Base-by-base conservation (phyloP, 2,329 filamentous ascomycete species). In the Colletotrichum simmondsii region DNA sequence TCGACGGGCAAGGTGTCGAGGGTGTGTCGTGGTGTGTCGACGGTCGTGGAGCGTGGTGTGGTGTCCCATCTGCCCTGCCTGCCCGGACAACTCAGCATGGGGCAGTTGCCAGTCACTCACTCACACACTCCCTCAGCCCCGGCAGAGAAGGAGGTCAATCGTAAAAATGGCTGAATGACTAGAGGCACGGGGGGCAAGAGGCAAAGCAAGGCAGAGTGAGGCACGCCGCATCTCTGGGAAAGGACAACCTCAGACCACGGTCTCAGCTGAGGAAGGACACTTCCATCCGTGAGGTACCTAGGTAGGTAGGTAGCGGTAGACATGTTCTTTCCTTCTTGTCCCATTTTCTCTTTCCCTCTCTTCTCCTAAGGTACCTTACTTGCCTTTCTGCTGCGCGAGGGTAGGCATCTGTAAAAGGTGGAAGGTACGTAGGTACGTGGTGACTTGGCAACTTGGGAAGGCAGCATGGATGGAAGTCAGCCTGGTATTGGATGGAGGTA, bases 161-260 rank as follows among this genome's bases (percentile, higher is more conserved):
- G 42, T 49, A 49, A 49, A n/a, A 49, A 49, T 49, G 42, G 42
- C 42, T 56, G 53, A 56, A 56, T 56, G 53, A 56, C 53, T 56
- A 56, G 53, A 56, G 53, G 26, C 22, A 58, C 53, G 57, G 52
- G 63, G 35, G 63, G 63, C 62, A 49, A 49, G 42, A 52, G 19
- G 42, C 42, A 49, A 49, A 49, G 19, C 19, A 49, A 49, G 42
- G 19, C 42, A 49, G 42, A 22, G 42, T 19, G 42, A 49, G 19
- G 42, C 42, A 49, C 19, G 37, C 37, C 12, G 37, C 32, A 35
- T 35, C 2, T 42, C 14, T 42, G 37, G 19, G 42, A 49, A 49
- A 22, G 42, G 19, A 49, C 42, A 22, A 49, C 42, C 42, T 49
- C 42, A 49, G 4, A 22, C 42, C 19, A 49, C 42, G 42, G 19